Evolutionary conservation across 768 basidiomycete genomes (phyloP).

Genomic region (Kwoniella heveanensis): DNA sequence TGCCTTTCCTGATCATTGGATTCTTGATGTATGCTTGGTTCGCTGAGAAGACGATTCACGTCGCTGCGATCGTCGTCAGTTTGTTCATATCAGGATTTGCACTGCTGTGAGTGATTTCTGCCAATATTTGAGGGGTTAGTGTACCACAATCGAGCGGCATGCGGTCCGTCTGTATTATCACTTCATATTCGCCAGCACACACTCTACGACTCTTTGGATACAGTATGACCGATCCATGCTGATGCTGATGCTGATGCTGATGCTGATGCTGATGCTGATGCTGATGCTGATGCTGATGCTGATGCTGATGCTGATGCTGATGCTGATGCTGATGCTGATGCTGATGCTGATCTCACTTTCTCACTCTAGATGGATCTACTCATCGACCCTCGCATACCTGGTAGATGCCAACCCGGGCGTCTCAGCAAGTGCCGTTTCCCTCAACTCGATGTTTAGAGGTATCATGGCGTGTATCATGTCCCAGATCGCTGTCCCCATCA

Average conservation of each 20-base stretch:
- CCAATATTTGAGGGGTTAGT: no score
- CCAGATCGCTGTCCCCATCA: constrained; percentile 72
- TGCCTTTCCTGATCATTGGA: constrained; percentile 65
- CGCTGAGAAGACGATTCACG: constrained; percentile 64
- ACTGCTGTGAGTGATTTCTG: constrained; percentile 63
- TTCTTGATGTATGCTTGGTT: constrained; percentile 77
- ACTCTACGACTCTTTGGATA: no score
- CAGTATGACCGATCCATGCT: no score
- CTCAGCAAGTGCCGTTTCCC: constrained; percentile 70
- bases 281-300: no score
- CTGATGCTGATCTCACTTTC: constrained; percentile 5
- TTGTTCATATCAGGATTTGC: constrained; percentile 75
- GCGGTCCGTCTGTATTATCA: no score
- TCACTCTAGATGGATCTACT: constrained; percentile 63
- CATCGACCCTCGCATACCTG: constrained; percentile 76
- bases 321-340: no score
- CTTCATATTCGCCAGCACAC: no score
- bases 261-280: no score
- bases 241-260: no score
- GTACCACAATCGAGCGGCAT: no score
- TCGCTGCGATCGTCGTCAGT: constrained; percentile 70
- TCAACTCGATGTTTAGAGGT: constrained; percentile 77
- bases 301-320: no score
- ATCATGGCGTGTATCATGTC: constrained; percentile 67
- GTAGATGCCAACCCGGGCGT: constrained; percentile 84